Base-by-base conservation (phyloP, 805 yeast species). In the Candida ipomoeae region DNA sequence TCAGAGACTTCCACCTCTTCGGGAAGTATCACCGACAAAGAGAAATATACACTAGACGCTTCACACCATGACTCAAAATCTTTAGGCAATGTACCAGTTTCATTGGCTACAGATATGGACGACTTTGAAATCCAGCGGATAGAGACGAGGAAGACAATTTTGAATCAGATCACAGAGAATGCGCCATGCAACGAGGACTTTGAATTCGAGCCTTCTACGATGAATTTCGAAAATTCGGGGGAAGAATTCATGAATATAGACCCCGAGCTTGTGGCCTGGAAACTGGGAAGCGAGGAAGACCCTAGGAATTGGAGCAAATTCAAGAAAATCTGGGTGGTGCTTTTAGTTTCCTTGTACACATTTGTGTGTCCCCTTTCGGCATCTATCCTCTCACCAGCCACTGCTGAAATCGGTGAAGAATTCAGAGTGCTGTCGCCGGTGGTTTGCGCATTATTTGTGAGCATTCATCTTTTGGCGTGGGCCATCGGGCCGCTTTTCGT, bases 361-460 rank as follows among this genome's bases (percentile, higher is more conserved):
- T 61, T 71, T 43, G 62, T 71, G 6, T 67, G 74, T 2, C 75
- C 75, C 11, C 69, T 71, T 68, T 70, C 74, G 3, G 70, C 75
- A 6, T 69, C 76, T 6, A 69, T 71, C 46, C 54, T 65, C 21
- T 68, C 74, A 2, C 76, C 75, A 0, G 75, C 75, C 2, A 59
- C 66, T 53, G 41, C 60, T 17, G 57, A 58, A 31, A 60, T 71
- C 6, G 58, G 69, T 1, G 45, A 47, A 5, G 73, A 69, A 3
- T 66, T 71, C 33, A 51, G 61, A 20, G 67, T 71, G 35, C 55
- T 55, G 3, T 61, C 63, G 2, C 36, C 49, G 3, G 57, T 65
- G 7, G 54, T 71, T 1, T 40, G 55, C 21, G 59, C 75, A 1
- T 58, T 71, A 50, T 65, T 68, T 14, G 70, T 70, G 7, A 68